phyloP scores from a whole-genome alignment of 2,329 filamentous ascomycete genomes.

The Botryosphaeria dothidea region DNA sequence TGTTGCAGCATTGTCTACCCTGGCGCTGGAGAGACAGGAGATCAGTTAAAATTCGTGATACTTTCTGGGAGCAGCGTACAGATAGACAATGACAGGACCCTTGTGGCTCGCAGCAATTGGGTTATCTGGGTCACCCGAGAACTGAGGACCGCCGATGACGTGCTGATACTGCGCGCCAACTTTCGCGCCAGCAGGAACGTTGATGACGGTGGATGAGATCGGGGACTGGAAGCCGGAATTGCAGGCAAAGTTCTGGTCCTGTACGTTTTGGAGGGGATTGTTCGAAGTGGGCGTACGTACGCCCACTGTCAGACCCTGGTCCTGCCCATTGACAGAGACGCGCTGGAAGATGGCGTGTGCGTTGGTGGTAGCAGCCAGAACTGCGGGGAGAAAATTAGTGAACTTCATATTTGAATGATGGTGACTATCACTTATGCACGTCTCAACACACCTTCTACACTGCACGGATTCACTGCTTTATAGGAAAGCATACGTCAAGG shows the following conservation, averaged over 20 bases:
- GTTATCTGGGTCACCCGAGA: conserved; percentile 50
- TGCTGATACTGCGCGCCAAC: conserved; percentile 57
- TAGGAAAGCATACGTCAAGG: neutral
- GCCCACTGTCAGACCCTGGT: conserved; percentile 53
- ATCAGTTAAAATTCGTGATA: neutral
- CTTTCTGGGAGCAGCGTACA: conserved; percentile 23
- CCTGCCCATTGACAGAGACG: conserved; percentile 51
- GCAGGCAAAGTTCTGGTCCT: conserved; percentile 49
- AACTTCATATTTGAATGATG: conserved; percentile 23
- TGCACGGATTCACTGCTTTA: neutral
- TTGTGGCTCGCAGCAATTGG: conserved; percentile 53
- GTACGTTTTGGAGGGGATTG: conserved; percentile 53
- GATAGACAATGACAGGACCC: conserved; percentile 42
- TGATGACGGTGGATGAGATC: conserved; percentile 45
- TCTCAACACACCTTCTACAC: neutral
- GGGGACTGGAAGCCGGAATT: conserved; percentile 43
- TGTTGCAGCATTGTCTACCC: conserved; percentile 43
- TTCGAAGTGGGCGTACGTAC: conserved; percentile 53
- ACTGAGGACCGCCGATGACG: conserved; percentile 54
- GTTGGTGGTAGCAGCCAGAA: conserved; percentile 32
- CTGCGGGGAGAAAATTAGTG: conserved; percentile 20
- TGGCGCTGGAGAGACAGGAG: conserved; percentile 25
- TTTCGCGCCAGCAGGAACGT: conserved; percentile 53
- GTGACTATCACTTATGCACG: too few relatives aligned
- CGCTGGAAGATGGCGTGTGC: conserved; percentile 50